Conservation (phyloP, 345 rosid species). For the Citrus trifoliata region DNA sequence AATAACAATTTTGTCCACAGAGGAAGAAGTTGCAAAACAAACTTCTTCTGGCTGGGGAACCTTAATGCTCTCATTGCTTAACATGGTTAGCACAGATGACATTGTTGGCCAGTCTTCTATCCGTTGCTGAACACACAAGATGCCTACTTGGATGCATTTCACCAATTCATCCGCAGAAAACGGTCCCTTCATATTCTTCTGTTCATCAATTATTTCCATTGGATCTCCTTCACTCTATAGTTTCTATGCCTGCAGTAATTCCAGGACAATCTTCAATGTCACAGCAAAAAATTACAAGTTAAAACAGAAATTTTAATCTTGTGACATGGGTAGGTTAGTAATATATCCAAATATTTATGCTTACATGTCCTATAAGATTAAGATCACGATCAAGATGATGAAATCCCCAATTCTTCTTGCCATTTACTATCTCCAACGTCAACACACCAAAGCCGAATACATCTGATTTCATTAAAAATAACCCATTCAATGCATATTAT, state of each 20-base stretch:
- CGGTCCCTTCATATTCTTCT: background rate
- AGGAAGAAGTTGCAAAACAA: conserved; percentile 4
- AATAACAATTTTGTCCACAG: background rate
- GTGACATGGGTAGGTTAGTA: background rate
- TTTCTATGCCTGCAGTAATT: conserved; percentile 36
- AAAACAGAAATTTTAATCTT: background rate
- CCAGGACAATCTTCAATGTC: background rate
- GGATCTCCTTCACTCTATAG: conserved; percentile 27
- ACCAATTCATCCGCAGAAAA: conserved; percentile 17
- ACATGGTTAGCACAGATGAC: conserved; percentile 43
- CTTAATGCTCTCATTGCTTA: conserved; percentile 28
- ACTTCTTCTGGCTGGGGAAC: conserved; percentile 28
- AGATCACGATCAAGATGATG: conserved; percentile 52
- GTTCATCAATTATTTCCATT: conserved; percentile 35
- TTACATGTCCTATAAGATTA: conserved; percentile 62
- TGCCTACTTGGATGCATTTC: conserved; percentile 39
- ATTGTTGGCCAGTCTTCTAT: conserved; percentile 52
- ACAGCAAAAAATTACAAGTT: background rate
- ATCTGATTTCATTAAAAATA: conserved; percentile 29
- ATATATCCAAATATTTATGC: background rate
- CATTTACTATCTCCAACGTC: conserved; percentile 60
- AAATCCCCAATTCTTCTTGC: conserved; percentile 66
- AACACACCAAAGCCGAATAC: conserved; percentile 83
- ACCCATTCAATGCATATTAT: too few species aligned
- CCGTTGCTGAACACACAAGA: conserved; percentile 49